Base-by-base conservation (phyloP, 345 rosid genomes). In the Brassica napus region DNA sequence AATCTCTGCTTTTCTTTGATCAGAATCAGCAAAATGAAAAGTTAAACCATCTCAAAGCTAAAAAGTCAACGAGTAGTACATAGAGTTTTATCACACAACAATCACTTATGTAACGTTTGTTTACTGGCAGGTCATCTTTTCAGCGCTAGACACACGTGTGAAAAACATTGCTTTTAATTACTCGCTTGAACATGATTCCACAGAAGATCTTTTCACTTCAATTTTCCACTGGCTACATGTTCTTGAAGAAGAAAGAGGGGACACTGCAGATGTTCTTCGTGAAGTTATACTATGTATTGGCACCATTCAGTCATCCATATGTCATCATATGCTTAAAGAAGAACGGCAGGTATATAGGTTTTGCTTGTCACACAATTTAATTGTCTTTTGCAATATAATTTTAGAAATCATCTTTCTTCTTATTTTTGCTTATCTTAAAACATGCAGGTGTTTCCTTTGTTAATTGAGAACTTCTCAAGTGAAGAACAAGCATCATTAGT, bases 271-370 rank as follows among this genome's bases (percentile, higher is more conserved):
- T 77, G 74, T 83, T 39, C 74, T 84, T 79, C 85, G 82, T 64
- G 92, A 92, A 82, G 85, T 91, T 61, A 60, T 89, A 4, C 49
- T 75, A 74, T 68, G 76, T 78, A 79, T 88, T 5, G 73, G 87
- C 79, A 86, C 86, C 80, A 60, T 87, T 77, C 88, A 85, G 44
- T 81, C 88, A 55, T 87, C 85, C 65, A 85, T 92, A 39, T 83
- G 88, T 67, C 83, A 89, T 26, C 96, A 92, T 82, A 86, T 86
- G 94, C 83, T 72, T 64, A 92, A 91, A 88, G 97, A 92, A 87
- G 97, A 92, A 74, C 78, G 89, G 52, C 96, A 91, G 94, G 97
- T 88, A 76, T 30, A 62, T 7, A 30, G 14, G 18, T 30, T 49
- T 75, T 23, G 57, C 55, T 75, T 66, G 39, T 2, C 30, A 61